Evolutionary conservation across 768 basidiomycete genomes (phyloP), one percentile per base, ranked within the genome.

Genomic region (Glaciozyma martinii): DNA sequence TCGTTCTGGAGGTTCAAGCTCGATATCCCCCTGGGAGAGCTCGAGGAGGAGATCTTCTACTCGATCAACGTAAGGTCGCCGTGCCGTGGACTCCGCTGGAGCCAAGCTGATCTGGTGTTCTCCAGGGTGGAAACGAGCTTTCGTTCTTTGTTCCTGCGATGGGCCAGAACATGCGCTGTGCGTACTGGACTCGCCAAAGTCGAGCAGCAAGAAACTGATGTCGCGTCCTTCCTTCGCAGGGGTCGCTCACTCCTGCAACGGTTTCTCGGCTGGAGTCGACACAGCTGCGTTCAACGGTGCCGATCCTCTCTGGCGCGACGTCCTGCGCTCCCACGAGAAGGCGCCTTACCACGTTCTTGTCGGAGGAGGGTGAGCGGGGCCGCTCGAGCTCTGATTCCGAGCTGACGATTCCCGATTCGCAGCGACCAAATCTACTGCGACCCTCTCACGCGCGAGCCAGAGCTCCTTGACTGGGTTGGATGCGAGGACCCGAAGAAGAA

Each of bases 1-100:
- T 90, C 90, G 1, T 99, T 99, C 79, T 98, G 91, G 88, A 82
- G 94, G 60, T 97, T 97, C 78, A 80, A 85, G 73, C 83, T 97
- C 56, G 84, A 86, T 67, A 81, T 99, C 61, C 90, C 90, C 0
- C 76, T 97, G 3, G 80, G 81, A 2, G 77, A 79, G 13, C 78
- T 79, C 44, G 89, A 94, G 78, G 87, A 91, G 82, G 78, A 80
- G 56, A 81, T 98, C 59, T 80, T 78, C 61, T 99, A 99, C 76
- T 82, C 81, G 60, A 80, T 99, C 72, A 97, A 98, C 75, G 78
- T 82, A 15, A 87, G 92, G 44, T 21, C 15, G 25, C 40, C 29
- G 23, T 50, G 1, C 23, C 19, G 16, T 44, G 32, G 25, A 57
- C 49, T 49, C 30, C 42, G 4, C 33, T 21, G 0, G 3, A 5